Conservation (phyloP, 805 yeast species). For the Ogataea kodamae region DNA sequence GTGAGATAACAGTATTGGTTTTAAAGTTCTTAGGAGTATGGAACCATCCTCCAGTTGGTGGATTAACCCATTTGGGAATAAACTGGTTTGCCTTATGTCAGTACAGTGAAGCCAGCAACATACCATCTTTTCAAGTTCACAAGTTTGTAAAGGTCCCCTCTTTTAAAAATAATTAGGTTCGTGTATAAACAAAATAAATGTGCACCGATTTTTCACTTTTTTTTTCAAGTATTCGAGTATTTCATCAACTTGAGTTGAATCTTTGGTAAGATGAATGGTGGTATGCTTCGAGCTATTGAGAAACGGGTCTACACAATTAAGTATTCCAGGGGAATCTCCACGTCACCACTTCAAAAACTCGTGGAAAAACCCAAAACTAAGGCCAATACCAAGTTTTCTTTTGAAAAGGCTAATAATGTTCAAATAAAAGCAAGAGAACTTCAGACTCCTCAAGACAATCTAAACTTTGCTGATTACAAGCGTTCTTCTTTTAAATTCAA, state of each 20-base stretch:
- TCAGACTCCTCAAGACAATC: slow-evolving; percentile 20
- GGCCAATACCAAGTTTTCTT: slow-evolving; percentile 25
- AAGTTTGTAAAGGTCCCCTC: no score
- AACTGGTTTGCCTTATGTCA: slow-evolving; percentile 10
- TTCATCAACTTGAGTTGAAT: no score
- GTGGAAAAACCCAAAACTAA: slow-evolving; percentile 11
- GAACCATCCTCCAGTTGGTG: slow-evolving; percentile 58
- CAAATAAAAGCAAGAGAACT: slow-evolving; percentile 15
- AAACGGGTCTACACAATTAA: not conserved
- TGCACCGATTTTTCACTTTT: slow-evolving; percentile 13
- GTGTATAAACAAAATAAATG: slow-evolving; percentile 3
- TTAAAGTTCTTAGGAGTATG: slow-evolving; percentile 50
- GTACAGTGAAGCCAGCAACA: no score
- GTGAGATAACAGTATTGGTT: slow-evolving; percentile 39
- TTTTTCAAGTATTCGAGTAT: slow-evolving; percentile 9
- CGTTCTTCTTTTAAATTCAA: slow-evolving; percentile 26
- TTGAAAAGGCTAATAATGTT: slow-evolving; percentile 27
- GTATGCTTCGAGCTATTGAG: slow-evolving; percentile 1
- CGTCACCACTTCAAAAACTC: slow-evolving; percentile 13
- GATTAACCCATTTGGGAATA: slow-evolving; percentile 33
- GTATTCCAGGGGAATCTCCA: slow-evolving; percentile 10
- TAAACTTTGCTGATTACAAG: slow-evolving; percentile 33
- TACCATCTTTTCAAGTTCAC: slow-evolving; percentile 1
- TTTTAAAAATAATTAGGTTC: no score
- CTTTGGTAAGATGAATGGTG: slow-evolving; percentile 4